Evolutionary conservation across 2,329 filamentous ascomycete species (phyloP), one percentile per base, ranked within the genome.

Genomic region (Apiospora rasikravindrae): DNA sequence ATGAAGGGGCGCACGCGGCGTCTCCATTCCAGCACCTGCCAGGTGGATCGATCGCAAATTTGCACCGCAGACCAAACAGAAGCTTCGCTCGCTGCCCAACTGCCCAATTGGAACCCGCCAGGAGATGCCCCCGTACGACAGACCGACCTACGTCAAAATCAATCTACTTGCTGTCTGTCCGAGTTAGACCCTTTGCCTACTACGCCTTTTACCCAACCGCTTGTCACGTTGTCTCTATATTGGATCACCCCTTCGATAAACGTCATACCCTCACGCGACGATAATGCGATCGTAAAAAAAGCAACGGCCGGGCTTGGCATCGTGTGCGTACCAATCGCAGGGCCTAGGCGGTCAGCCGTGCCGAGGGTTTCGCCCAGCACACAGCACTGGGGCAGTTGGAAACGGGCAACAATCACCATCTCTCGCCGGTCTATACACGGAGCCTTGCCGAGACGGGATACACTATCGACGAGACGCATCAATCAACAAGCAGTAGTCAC

Each of bases 291-390:
- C 19, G 33, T 69, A 26, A 49, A 44, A 49, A 44, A 16, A 29
- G 42, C 44, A 10, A n/a, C 33, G 44, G 67, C 44, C 67, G 14
- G 67, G 67, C 26, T 69, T 69, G 67, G 67, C 67, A n/a, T 40
- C 33, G 22, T 29, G 19, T 49, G 67, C 44, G 11, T 29, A 14
- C 26, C 67, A 33, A 69, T 40, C 29, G 67, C 67, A 37, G 24
- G 44, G 29, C 67, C 37, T 19, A 37, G 24, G 26, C 26, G 22
- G 44, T 19, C 42, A 29, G 67, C 44, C 67, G 44, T 47, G 42
- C 42, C 42, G 24, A 49, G 16, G 42, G 16, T 6, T 22, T 49
- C 10, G 14, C 22, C 33, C 33, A 26, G 64, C 44, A 67, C 26
- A 40, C n/a, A 29, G 6, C 26, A 57, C 5, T 26, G 29, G 53